Percentiles rank a stretch among this genome's conserved stretches.
phyloP scores from a whole-genome alignment of 257 asterid genomes.

The Anisodus tanguticus region DNA sequence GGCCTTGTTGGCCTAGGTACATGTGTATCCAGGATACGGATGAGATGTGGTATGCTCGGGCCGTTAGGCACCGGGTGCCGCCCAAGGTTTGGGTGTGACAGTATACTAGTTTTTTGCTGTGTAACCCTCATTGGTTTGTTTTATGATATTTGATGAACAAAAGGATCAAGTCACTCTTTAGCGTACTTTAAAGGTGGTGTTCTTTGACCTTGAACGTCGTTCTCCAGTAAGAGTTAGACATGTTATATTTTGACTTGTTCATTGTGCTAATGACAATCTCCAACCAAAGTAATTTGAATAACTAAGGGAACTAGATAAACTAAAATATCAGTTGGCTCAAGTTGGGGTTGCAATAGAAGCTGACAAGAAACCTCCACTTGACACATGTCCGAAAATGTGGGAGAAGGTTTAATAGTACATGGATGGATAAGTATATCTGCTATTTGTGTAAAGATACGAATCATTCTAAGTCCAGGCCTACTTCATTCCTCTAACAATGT shows the following conservation, averaged over 20 bases:
- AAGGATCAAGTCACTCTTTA: constrained; percentile 26
- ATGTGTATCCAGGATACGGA: too few relatives aligned
- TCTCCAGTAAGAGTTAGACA: constrained; percentile 18
- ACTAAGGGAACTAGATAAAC: constrained; percentile 27
- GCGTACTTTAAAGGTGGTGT: constrained; percentile 27
- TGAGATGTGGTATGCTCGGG: too few relatives aligned
- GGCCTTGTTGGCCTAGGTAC: too few relatives aligned
- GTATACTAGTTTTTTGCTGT: not conserved
- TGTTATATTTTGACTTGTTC: not conserved
- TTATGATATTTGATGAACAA: constrained; percentile 29
- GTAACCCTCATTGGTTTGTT: not conserved
- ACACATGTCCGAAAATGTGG: constrained; percentile 28
- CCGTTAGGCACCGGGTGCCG: too few relatives aligned
- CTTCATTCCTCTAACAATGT: not conserved
- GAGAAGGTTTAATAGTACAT: constrained; percentile 29
- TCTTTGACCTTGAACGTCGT: constrained; percentile 30
- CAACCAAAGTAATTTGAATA: not conserved
- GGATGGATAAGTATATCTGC: constrained; percentile 29
- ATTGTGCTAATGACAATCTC: not conserved
- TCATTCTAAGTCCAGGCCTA: not conserved
- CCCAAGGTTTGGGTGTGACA: too few relatives aligned
- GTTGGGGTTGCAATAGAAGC: constrained; percentile 31
- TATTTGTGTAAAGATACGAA: not conserved
- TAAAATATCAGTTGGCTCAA: constrained; percentile 31
- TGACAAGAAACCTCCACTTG: constrained; percentile 25